These are phyloP conservation scores for Claviceps arundinis DNA, from an alignment of 2,329 filamentous ascomycete species.

Conservation along the genomic window DNA sequence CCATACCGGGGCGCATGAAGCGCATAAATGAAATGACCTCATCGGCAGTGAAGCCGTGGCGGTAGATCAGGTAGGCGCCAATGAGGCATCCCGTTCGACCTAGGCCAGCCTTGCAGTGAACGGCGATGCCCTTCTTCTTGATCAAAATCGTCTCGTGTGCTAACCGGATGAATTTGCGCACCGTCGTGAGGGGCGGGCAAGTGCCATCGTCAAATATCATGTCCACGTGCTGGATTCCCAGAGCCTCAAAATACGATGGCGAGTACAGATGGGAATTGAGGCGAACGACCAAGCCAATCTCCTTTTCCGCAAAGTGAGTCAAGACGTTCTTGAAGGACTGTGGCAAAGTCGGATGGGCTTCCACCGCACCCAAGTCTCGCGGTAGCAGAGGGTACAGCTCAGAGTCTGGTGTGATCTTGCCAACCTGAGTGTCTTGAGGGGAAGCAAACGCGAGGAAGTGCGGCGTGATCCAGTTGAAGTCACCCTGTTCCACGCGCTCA, in stretches of 20 bases:
- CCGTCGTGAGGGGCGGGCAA: conserved; percentile 77
- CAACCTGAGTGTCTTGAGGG: conserved; percentile 68
- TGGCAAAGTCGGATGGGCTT: conserved; percentile 57
- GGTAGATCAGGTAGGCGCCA: conserved; percentile 93
- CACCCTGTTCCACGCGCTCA: conserved; percentile 92
- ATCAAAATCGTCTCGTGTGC: conserved; percentile 89
- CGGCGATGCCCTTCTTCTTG: conserved; percentile 84
- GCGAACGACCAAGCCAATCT: conserved; percentile 86
- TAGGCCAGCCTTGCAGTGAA: conserved; percentile 96
- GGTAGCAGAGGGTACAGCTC: conserved; percentile 65
- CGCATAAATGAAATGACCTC: conserved; percentile 97
- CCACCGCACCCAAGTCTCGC: conserved; percentile 59
- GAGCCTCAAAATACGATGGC: conserved; percentile 88
- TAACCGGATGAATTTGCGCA: conserved; percentile 86
- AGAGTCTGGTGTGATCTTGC: conserved; percentile 57
- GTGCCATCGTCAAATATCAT: conserved; percentile 99
- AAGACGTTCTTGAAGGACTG: conserved; percentile 93
- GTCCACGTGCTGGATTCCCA: conserved; percentile 90
- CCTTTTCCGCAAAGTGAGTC: conserved; percentile 72
- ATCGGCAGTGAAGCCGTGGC: conserved; percentile 92
- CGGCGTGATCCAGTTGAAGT: conserved; percentile 99
- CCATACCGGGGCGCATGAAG: conserved; percentile 98
- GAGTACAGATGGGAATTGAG: conserved; percentile 94
- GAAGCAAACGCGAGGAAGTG: conserved; percentile 94
- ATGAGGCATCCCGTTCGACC: conserved; percentile 93